Evolutionary conservation across 257 asterid species (phyloP), one percentile per base, ranked within the genome.

Genomic region (Echium plantagineum): DNA sequence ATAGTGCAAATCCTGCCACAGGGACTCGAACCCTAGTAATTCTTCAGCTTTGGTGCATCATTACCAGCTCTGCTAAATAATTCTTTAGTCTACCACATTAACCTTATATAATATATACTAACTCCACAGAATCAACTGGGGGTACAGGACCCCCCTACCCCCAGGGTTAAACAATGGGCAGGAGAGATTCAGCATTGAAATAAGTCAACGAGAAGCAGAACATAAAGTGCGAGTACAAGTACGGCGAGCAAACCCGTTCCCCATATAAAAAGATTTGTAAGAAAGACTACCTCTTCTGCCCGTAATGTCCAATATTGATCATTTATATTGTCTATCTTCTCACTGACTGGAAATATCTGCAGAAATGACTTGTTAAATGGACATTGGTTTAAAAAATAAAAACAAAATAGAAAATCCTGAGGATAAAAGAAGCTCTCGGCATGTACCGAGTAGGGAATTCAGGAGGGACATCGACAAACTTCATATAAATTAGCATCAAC

Each of bases 251-350:
- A 42, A 12, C 49, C 17, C 49, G 13, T 42, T 3, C 49, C 15
- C 10, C 5, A 1, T 0, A 1, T 15, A 10, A 10, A 42, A 10
- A 42, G 49, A 42, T 28, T 19, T n/a, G 26, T 12, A 19, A 6
- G 1, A 6, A 53, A 53, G 57, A 53, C 22, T 19, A 80, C 88
- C 85, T 82, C 89, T 61, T 82, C 85, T 70, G 81, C 89, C 60
- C 83, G 83, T 66, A 81, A 55, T 54, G 85, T 78, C 85, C 80
- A 72, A 69, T 81, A 81, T 32, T 73, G 81, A 69, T 83, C 85
- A 70, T 80, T 83, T 59, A 83, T 74, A 75, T 63, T 67, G 67
- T 74, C 83, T 64, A 83, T 81, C 72, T 73, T 81, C 69, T 83
- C 91, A 65, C 61, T 70, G 60, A 63, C 71, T 54, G 85, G 68